These are phyloP conservation scores for Russula foetens DNA, from an alignment of 768 basidiomycete species.

Conservation along the genomic window DNA sequence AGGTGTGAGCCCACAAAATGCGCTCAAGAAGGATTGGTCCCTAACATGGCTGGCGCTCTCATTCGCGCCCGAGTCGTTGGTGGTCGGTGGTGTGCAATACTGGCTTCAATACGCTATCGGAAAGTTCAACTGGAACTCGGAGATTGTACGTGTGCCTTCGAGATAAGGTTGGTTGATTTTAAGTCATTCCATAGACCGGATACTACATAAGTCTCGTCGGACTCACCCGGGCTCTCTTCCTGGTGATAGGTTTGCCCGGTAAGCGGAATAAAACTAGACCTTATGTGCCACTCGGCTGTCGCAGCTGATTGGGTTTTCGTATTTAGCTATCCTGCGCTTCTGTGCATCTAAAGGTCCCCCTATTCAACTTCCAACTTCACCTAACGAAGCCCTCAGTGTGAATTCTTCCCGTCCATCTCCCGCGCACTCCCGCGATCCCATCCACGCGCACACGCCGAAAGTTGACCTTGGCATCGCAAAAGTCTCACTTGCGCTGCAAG, in stretches of 20 bases:
- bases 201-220: conserved; percentile 10
- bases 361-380: conserved; percentile 24
- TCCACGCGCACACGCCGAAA: conserved; percentile 25
- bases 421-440: conserved; percentile 4
- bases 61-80: conserved; percentile 33
- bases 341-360: conserved; percentile 37
- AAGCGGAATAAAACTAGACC: background rate
- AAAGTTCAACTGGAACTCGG: conserved; percentile 4
- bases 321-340: conserved; percentile 45
- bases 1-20: conserved; percentile 33
- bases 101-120: conserved; percentile 13
- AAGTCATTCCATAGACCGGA: background rate
- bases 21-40: conserved; percentile 51
- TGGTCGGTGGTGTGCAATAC: conserved; percentile 18
- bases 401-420: background rate
- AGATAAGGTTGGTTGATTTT: background rate
- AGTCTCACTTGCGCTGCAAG: conserved; percentile 37
- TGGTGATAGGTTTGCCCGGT: conserved; percentile 8
- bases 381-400: conserved; percentile 22
- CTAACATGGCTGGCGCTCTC: conserved; percentile 47
- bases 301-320: background rate
- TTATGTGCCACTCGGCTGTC: too few species aligned
- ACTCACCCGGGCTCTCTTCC: conserved; percentile 2
- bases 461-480: conserved; percentile 71
- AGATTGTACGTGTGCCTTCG: background rate